A percentile compares a stretch with the other conserved stretches of the same genome.
phyloP scores from a whole-genome alignment of 345 rosid species.

The Microthlaspi erraticum region DNA sequence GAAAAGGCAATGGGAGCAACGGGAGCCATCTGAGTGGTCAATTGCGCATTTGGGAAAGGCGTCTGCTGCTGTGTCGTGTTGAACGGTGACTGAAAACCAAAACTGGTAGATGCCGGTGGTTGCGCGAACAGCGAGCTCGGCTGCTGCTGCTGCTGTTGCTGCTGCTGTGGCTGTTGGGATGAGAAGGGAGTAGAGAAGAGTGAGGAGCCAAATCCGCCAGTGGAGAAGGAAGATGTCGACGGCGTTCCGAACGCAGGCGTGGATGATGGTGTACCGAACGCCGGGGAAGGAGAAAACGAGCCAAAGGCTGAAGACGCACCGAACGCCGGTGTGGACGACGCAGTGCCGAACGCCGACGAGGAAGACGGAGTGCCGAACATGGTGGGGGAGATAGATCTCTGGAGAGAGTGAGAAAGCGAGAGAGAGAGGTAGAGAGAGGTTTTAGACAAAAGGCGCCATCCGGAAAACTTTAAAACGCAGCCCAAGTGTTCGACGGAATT shows the following conservation, averaged over 20 bases:
- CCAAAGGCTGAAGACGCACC: too few relatives aligned
- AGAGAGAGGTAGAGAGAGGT: background rate
- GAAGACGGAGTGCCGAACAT: conserved; percentile 63
- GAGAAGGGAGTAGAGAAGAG: conserved; percentile 79
- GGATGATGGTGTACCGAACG: conserved; percentile 57
- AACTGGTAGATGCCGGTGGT: conserved; percentile 50
- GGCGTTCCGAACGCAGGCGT: conserved; percentile 66
- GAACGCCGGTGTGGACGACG: conserved; percentile 50
- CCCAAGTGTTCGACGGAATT: conserved; percentile 31
- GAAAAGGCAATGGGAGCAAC: conserved; percentile 91
- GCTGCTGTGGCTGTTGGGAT: conserved; percentile 64
- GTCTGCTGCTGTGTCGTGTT: conserved; percentile 63
- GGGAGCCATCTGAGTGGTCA: conserved; percentile 98
- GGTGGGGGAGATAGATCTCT: conserved; percentile 37
- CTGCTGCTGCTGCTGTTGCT: conserved; percentile 50
- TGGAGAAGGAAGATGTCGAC: conserved; percentile 59
- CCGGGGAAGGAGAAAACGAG: conserved; percentile 52
- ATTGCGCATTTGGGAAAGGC: conserved; percentile 68
- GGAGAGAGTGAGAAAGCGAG: background rate
- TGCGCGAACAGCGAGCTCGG: conserved; percentile 55
- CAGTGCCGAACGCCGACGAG: conserved; percentile 60
- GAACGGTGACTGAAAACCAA: conserved; percentile 47
- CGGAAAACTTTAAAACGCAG: conserved; percentile 24
- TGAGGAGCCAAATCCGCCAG: conserved; percentile 65
- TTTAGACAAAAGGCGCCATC: conserved; percentile 36